Evolutionary conservation across 306 rosid species (phyloP).

Genomic region (Acmispon strigosus): DNA sequence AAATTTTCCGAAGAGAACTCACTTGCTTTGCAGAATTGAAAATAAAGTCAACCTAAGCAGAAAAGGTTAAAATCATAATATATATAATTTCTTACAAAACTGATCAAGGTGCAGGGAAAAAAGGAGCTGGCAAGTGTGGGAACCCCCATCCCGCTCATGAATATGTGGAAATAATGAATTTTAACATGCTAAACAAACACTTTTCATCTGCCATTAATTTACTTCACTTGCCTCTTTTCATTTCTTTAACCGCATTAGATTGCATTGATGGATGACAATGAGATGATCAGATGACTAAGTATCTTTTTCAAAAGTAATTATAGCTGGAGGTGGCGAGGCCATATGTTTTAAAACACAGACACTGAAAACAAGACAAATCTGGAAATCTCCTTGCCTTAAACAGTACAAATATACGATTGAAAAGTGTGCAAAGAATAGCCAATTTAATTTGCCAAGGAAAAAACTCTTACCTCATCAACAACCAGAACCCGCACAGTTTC

Average conservation of each 20-base stretch:
- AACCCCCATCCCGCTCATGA: not conserved
- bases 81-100: slow-evolving; percentile 2
- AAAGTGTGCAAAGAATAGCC: not conserved
- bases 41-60: slow-evolving; percentile 82
- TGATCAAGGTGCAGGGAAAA: not conserved
- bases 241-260: not conserved
- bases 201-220: not conserved
- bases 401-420: not conserved
- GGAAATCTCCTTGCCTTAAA: not conserved
- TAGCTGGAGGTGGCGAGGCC: not conserved
- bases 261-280: not conserved
- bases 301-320: not conserved
- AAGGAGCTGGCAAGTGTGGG: not conserved
- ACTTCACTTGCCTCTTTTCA: not conserved
- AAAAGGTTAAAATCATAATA: not conserved
- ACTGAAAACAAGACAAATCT: not conserved
- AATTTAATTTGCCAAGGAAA: not conserved
- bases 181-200: not conserved
- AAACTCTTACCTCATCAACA: slow-evolving; percentile 76
- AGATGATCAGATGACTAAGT: not conserved
- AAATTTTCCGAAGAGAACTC: slow-evolving; percentile 72
- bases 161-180: slow-evolving; percentile 7
- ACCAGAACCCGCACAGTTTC: slow-evolving; percentile 63
- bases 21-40: slow-evolving; percentile 85
- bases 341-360: not conserved